Evolutionary conservation across 768 basidiomycete genomes (phyloP).

Genomic region (Kwoniella dejecticola): DNA sequence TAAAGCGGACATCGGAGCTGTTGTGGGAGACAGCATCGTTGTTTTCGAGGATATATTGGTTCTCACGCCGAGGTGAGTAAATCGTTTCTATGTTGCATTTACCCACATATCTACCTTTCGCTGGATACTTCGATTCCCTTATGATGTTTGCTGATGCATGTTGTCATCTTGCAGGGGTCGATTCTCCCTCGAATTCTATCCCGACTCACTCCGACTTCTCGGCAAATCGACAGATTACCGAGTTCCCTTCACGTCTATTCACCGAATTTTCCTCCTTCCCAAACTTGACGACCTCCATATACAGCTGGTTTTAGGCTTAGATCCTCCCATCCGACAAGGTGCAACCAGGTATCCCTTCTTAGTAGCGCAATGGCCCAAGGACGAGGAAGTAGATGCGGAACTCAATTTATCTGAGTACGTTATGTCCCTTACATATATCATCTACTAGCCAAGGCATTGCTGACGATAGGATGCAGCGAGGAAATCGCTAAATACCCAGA

Average conservation of each 20-base stretch:
- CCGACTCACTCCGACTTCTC: slow-evolving; percentile 87
- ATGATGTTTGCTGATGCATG: too few relatives aligned
- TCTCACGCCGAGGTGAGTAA: slow-evolving; percentile 68
- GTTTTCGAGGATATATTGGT: slow-evolving; percentile 95
- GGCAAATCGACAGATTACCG: slow-evolving; percentile 99
- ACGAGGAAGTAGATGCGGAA: slow-evolving; percentile 95
- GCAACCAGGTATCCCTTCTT: slow-evolving; percentile 97
- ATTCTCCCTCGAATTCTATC: slow-evolving; percentile 98
- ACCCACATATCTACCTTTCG: not conserved
- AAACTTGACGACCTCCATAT: slow-evolving; percentile 92
- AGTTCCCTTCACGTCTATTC: slow-evolving; percentile 84
- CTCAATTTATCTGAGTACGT: slow-evolving; percentile 87
- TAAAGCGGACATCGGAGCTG: slow-evolving; percentile 89
- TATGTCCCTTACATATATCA: not conserved
- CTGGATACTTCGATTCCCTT: too few relatives aligned
- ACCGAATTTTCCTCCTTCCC: slow-evolving; percentile 85
- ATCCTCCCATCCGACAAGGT: slow-evolving; percentile 92
- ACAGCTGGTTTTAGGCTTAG: slow-evolving; percentile 90
- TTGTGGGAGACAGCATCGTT: slow-evolving; percentile 85
- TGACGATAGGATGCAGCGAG: slow-evolving; percentile 43
- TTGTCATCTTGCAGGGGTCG: slow-evolving; percentile 82
- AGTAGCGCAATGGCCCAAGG: slow-evolving; percentile 96
- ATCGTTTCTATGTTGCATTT: not conserved
- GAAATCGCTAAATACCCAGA: slow-evolving; percentile 64
- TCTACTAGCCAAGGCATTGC: too few relatives aligned